Conservation (phyloP, 2,329 filamentous ascomycete genomes). For the Calonectria henricotiae region DNA sequence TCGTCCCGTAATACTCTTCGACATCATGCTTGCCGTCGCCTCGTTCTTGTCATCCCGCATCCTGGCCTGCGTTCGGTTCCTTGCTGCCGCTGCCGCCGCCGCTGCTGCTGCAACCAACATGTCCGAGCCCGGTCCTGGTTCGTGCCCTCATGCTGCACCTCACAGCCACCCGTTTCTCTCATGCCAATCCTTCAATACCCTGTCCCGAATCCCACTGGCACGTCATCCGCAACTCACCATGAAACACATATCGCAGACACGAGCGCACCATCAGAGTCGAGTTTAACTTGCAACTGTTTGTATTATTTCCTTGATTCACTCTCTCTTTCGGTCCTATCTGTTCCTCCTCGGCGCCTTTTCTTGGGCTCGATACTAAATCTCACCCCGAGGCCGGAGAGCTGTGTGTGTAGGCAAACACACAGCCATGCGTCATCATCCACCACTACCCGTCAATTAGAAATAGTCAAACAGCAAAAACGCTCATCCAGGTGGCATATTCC, state of each 20-base stretch:
- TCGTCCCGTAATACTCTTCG: conserved; percentile 10
- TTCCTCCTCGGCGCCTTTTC: conserved; percentile 46
- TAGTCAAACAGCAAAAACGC: conserved; percentile 17
- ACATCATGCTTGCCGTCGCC: conserved; percentile 10
- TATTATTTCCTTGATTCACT: conserved; percentile 12
- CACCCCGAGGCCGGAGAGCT: conserved; percentile 48
- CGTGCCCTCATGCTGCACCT: background rate
- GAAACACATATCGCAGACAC: conserved; percentile 24
- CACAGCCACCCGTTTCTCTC: conserved; percentile 3
- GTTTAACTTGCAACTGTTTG: conserved; percentile 8
- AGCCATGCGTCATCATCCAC: conserved; percentile 46
- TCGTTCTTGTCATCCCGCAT: conserved; percentile 14
- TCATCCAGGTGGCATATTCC: background rate
- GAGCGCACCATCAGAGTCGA: conserved; percentile 1
- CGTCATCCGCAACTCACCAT: conserved; percentile 12
- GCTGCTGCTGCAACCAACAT: background rate
- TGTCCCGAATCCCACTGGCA: background rate
- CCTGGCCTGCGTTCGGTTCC: background rate
- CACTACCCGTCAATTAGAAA: conserved; percentile 29
- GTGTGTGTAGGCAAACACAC: conserved; percentile 37
- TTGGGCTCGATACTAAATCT: background rate
- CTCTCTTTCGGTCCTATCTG: background rate
- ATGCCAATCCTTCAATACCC: conserved; percentile 17
- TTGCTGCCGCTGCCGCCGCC: background rate
- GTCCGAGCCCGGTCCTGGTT: conserved; percentile 9